These are phyloP conservation scores for Setomelanomma holmii DNA, from an alignment of 2,329 filamentous ascomycete species.

Conservation along the genomic window DNA sequence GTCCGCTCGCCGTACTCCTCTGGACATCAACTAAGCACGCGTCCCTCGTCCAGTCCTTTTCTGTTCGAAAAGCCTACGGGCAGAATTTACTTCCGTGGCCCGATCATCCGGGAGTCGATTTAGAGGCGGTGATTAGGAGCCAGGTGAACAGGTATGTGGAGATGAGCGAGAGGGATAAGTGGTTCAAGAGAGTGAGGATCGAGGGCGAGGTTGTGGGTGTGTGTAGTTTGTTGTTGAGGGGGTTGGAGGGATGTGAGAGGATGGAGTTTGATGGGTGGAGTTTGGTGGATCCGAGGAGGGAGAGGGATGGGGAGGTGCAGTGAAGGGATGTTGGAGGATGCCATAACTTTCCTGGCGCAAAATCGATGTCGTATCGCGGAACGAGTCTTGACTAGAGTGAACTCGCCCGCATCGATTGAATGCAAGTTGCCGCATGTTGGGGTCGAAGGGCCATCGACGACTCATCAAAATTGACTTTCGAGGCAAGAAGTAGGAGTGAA, in stretches of 20 bases:
- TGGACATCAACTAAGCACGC: conserved; percentile 16
- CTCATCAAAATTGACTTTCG: too few species aligned
- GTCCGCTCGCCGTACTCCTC: conserved; percentile 17
- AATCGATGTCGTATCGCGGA: too few species aligned
- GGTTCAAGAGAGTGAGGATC: conserved; percentile 13
- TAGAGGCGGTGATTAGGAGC: conserved; percentile 5
- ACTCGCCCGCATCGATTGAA: too few species aligned
- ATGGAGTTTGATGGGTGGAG: conserved; percentile 26
- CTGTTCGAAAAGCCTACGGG: conserved; percentile 19
- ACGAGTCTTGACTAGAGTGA: too few species aligned
- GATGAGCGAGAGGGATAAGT: conserved; percentile 7
- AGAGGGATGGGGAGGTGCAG: background rate
- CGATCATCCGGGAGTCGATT: background rate
- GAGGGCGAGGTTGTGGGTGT: conserved; percentile 18
- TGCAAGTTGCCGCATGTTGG: too few species aligned
- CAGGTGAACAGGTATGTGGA: conserved; percentile 9
- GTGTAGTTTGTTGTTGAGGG: conserved; percentile 20
- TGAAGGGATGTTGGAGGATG: background rate
- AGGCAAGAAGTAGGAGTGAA: too few species aligned
- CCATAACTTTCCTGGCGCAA: too few species aligned
- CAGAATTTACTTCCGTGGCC: conserved; percentile 20
- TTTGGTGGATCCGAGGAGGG: conserved; percentile 18
- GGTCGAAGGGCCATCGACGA: too few species aligned
- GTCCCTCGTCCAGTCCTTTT: conserved; percentile 8
- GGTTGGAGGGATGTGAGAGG: conserved; percentile 10